Evolutionary conservation across 192 early-diverging fungal species (phyloP), one percentile per base, ranked within the genome.

Genomic region (Kappamyces sp.): DNA sequence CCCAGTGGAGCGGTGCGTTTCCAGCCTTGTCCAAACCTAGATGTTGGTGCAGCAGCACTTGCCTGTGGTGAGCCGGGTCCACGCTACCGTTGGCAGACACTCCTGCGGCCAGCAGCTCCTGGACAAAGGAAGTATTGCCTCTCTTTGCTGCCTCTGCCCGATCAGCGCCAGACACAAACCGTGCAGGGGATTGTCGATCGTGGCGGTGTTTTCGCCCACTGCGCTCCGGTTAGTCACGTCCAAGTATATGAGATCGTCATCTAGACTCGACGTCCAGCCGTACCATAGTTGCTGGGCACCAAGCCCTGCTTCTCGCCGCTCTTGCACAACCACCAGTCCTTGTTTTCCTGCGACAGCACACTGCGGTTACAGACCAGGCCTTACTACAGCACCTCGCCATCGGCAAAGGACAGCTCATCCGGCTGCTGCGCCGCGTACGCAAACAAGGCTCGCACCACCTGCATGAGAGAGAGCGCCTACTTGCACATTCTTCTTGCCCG

Each of bases 1-100:
- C 78, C 78, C 78, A 81, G 63, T 81, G 78, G 13, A 81, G 58
- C 4, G 78, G 70, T 5, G 71, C 61, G 51, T 81, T 81, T 13
- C 73, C 75, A 6, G 78, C 78, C 58, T 74, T 75, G 61, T 81
- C 78, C 15, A 81, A 58, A 15, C 52, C 64, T 65, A 46, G 49
- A 10, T 9, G 34, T 7, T 57, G 10, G n/a, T 57, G 6, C 12
- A 1, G 37, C 12, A 40, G 8, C 49, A 8, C 49, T 23, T 7
- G 8, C 8, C n/a, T 8, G 13, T 23, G 33, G 9, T n/a, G 34
- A 6, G 5, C 46, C 9, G 10, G 35, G 15, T 4, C 2, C 3
- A 35, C 51, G 52, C 3, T 44, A 60, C 75, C 64, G 48, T 75
- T 79, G 23, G 71, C 70, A 5, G 74, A 76, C 3, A 79, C 64